Base-by-base conservation (phyloP, 306 rosid species). In the Potentilla sterilis region DNA sequence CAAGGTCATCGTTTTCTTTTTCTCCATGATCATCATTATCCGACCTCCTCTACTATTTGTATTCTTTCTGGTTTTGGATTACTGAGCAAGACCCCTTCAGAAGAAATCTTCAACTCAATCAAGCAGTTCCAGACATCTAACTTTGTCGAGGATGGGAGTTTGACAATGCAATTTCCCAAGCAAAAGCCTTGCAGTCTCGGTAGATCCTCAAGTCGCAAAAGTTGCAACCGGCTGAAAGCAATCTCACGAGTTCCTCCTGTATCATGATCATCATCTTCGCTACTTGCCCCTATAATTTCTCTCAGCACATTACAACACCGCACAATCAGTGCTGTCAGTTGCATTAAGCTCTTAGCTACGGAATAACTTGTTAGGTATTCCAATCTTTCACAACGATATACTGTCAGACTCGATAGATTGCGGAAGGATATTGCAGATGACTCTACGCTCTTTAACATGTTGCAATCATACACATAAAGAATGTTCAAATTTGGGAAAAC, bases 291-390 rank as follows among this genome's bases (percentile, higher is more conserved):
- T 49, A 49, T 49, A 48, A 48, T 48, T 48, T 14, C 52, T 48
- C 19, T 48, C 52, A 48, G 6, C 6, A 3, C 0, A 0, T 0
- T 0, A 19, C 59, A 52, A 0, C 0, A 0, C 1, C 0, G 0
- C 24, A 52, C 59, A 0, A 0, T 0, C 9, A 52, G 59, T 52
- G 24, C 6, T 6, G 22, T 18, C 24, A 52, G 59, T 19, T 52
- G 59, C 24, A 6, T 52, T 52, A 52, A 52, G 59, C 24, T 52
- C 9, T n/a, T 6, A 52, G 59, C 59, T n/a, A 52, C 59, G 0
- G 24, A 52, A 52, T 18, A 52, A 18, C 10, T 52, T n/a, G 22
- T n/a, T 10, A 52, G 19, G 59, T 52, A 52, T 7, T 52, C 22
- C 59, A 52, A 18, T n/a, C 59, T 8, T 1, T 0, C 4, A 6